Evolutionary conservation across 352 stramenopile genomes (phyloP), one percentile per base, ranked within the genome.

Genomic region (Phytophthora sojae): DNA sequence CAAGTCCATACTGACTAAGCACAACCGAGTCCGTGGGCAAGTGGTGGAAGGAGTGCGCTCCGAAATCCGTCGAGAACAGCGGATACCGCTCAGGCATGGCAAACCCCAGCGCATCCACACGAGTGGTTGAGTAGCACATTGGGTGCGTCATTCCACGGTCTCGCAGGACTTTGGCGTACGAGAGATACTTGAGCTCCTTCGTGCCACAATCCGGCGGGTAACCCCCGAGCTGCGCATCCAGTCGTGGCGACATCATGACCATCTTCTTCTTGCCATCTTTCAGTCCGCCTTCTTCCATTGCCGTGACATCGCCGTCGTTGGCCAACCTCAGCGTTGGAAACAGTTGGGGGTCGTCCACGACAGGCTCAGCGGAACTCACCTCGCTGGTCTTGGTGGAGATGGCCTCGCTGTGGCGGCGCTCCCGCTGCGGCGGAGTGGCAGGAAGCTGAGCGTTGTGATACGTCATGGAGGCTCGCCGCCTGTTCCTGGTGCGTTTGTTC

Each of bases 121-220:
- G 68, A 1, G 82, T 86, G 5, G 57, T 82, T 7, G 85, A 93
- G 58, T 91, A 93, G 50, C 82, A 75, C 86, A 94, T 94, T 39
- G 89, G 82, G 57, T 96, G 86, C 9, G 84, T 93, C 39, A 78
- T 79, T 2, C 84, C 86, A 4, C 85, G 82, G 55, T 94, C 84
- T 59, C 86, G 89, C 25, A 85, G 60, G 11, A 92, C 81, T 59
- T 96, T 94, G 30, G 86, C 86, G 74, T 81, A 91, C 49, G 86
- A 93, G 26, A 96, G 61, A 75, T 94, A 92, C 67, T 96, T 96
- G 42, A 91, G 65, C 26, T 88, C 71, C 21, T 79, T 74, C 1
- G 88, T 90, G 61, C 87, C 86, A 70, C 89, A 96, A 77, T 96
- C 87, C 0, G 89, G 81, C 12, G 82, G 83, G 61, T 94, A 96